Base-by-base conservation (phyloP, 2,329 filamentous ascomycete species). In the Sporothrix sp. region DNA sequence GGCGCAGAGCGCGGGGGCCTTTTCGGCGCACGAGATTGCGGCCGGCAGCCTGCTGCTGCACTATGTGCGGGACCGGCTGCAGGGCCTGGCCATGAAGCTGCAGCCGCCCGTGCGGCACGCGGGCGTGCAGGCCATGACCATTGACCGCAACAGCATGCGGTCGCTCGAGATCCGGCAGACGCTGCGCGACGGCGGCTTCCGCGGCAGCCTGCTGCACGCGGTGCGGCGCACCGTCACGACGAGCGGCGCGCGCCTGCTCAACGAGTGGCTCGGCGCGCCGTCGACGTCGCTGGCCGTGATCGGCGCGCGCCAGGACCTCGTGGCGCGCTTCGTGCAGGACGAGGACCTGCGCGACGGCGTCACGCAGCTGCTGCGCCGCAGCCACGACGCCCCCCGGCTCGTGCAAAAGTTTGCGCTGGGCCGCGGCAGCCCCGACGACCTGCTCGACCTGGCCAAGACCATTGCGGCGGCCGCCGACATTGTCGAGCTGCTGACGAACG, bases 371-470 rank as follows among this genome's bases (percentile, higher is more conserved):
- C 72, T 98, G 2, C 79, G 81, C 55, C 76, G 80, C 21, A 91
- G 83, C 47, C 83, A 88, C 59, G 93, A 98, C 67, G 88, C 87
- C 2, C 84, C 94, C 61, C 85, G 93, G 1, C 73, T 98, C 3
- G 82, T 95, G 2, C 93, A 97, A 61, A 96, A 93, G 63, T 97
- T 98, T 64, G 86, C 91, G 0, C 77, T 97, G 8, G 90, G 91
- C 10, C 80, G 87, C 56, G 93, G 91, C n/a, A 86, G 95, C 60
- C 78, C 91, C 1, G 91, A 97, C 62, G 93, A 97, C 65, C 75
- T 98, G 33, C 72, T 97, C 38, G 85, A 81, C 45, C 72, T 98
- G 13, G 87, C 87, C 1, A 84, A 78, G 58, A 95, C 93, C 1
- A 86, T 97, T 53, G 68, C 78, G 47, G 82, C 85, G 6, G 89